Base-by-base conservation (phyloP, 805 yeast species). In the Cyberlindnera mississippiensis region DNA sequence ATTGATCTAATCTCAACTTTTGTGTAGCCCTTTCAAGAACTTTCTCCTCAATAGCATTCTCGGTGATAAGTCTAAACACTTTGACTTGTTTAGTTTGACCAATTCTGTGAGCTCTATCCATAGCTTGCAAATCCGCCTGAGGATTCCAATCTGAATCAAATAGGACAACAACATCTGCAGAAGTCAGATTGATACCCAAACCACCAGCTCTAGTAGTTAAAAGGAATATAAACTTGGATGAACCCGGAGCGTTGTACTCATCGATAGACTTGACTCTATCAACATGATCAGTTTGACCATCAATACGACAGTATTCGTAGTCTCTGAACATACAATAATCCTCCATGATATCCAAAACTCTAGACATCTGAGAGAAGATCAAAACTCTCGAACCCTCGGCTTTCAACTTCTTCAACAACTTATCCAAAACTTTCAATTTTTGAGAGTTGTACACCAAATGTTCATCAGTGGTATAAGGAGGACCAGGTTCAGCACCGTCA, bases 161-260 rank as follows among this genome's bases (percentile, higher is more conserved):
- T 34, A 85, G 62, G 3, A 85, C 75, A 35, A 85, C 95, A 48
- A 81, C 70, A 61, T 85, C 90, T 1, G 93, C 93, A n/a, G 80
- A 67, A 4, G 93, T 85, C 55, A 85, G 71, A 57, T 85, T 85
- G 55, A 85, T 85, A 63, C 95, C 95, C 59, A 88, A 71, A 10
- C 96, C 96, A 63, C 96, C 93, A 34, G 95, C 95, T 69, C 95
- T 76, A 4, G 95, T 85, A 5, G 95, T 85, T 50, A 85, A 68
- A 47, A 85, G 63, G 52, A 85, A 85, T n/a, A 83, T 70, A 58
- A 85, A 85, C 52, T 85, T 85, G 12, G 75, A 71, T 6, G 85
- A 76, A 32, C 70, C 85, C 11, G 88, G 89, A n/a, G 74, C 78
- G 55, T 85, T 85, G 59, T 81, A 85, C 30, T 82, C 89, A 63